Percentiles rank a stretch among this genome's conserved stretches.
Conservation (phyloP, 441 rosid species). For the Populus hybrid region DNA sequence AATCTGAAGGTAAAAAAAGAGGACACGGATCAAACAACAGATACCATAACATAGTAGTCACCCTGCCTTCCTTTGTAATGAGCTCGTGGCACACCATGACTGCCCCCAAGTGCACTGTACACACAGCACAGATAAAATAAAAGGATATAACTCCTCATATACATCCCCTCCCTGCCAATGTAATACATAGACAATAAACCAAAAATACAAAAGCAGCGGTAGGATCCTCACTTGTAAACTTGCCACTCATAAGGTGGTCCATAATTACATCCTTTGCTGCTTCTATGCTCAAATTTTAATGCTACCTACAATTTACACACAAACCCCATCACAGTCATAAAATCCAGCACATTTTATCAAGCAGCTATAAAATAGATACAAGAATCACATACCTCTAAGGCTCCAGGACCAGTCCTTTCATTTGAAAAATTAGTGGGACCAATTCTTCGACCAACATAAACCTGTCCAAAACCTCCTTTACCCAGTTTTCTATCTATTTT, state of each 20-base stretch:
- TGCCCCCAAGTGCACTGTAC: slow-evolving; percentile 83
- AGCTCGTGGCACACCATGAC: slow-evolving; percentile 93
- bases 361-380: not conserved
- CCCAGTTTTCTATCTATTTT: slow-evolving; percentile 63
- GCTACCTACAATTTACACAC: slow-evolving; percentile 55
- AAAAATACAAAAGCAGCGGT: not conserved
- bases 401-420: slow-evolving; percentile 33
- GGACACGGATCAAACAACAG: slow-evolving; percentile 14
- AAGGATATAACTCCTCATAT: not conserved
- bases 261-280: slow-evolving; percentile 91
- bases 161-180: not conserved
- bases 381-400: slow-evolving; percentile 18
- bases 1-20: not conserved
- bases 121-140: slow-evolving; percentile 16
- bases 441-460: slow-evolving; percentile 64
- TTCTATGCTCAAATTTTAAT: slow-evolving; percentile 85
- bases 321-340: not conserved
- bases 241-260: slow-evolving; percentile 98
- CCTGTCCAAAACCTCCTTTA: slow-evolving; percentile 85
- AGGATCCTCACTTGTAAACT: slow-evolving; percentile 75
- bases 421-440: slow-evolving; percentile 31
- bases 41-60: slow-evolving; percentile 91
- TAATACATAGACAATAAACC: slow-evolving; percentile 9
- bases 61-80: slow-evolving; percentile 93
- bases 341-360: slow-evolving; percentile 2